Conservation (phyloP, 192 early-diverging fungal species). For the Coemansia pectinata region DNA sequence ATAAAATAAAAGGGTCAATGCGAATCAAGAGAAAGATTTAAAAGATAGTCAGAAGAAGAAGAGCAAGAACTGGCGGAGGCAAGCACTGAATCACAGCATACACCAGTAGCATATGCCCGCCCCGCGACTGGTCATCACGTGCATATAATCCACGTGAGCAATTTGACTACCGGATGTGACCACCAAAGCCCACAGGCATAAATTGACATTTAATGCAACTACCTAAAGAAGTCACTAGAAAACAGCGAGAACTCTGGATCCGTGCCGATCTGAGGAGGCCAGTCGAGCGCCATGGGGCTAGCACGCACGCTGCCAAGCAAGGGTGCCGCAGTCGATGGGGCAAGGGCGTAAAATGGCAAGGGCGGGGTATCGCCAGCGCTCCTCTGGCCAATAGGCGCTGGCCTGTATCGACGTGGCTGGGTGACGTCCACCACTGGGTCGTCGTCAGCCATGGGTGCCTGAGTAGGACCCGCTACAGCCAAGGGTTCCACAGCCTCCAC, state of each 20-base stretch:
- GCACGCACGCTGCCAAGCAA: background rate
- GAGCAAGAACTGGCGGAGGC: too few species aligned
- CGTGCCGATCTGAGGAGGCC: background rate
- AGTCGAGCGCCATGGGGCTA: background rate
- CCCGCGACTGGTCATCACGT: constrained; percentile 4
- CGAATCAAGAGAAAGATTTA: background rate
- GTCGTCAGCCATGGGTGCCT: background rate
- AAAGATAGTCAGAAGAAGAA: too few species aligned
- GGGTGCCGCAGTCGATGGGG: background rate
- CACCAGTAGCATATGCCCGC: background rate
- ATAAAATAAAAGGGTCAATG: background rate
- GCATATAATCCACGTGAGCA: constrained; percentile 12
- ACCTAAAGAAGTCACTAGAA: constrained; percentile 11
- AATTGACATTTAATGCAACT: background rate
- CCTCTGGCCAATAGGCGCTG: constrained; percentile 23
- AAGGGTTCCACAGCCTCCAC: background rate
- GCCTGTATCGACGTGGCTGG: constrained; percentile 18
- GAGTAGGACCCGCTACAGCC: background rate
- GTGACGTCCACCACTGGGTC: constrained; percentile 25
- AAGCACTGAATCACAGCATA: too few species aligned
- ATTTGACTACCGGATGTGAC: background rate
- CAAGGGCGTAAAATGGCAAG: background rate
- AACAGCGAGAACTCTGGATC: constrained; percentile 20
- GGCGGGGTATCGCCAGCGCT: background rate
- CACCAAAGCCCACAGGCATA: background rate